Base-by-base conservation (phyloP, 305 asterid genomes). In the Fraxinus floribunda region DNA sequence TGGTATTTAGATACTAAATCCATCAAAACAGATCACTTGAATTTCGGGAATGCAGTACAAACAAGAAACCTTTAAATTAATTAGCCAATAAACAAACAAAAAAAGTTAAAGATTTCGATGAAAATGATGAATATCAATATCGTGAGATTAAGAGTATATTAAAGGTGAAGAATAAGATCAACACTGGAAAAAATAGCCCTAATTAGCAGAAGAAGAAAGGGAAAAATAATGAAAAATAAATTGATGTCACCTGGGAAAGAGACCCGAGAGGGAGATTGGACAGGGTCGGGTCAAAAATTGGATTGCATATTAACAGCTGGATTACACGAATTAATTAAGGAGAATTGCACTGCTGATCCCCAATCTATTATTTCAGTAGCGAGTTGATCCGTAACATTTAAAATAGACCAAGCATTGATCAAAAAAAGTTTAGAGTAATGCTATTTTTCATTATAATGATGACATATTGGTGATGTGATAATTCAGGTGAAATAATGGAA, bases 1-100 rank as follows among this genome's bases (percentile, higher is more conserved):
- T 92, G 94, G 83, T 92, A 91, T 86, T 89, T 91, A 0, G 97
- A 89, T 22, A 92, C 93, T 77, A 92, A 89, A 85, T 92, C 94
- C 94, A 92, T 92, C 66, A 18, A 77, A 81, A 74, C 86, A 78
- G 71, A 57, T 80, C 62, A 79, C 83, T 44, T 60, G 44, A 87
- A 78, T 70, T 75, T 73, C 91, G 80, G 89, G 76, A 84, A 81
- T 78, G 87, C 80, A 86, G 76, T 76, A 36, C n/a, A 76, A 62
- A 83, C 41, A 70, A 49, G 78, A 34, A 36, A 66, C 38, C 41
- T 30, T 32, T 16, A 70, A 10, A 75, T 38, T 46, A 20, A 36
- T 24, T 8, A 39, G 36, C 22, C 15, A 79, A 18, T 57, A 13
- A 32, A 71, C 39, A 32, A 71, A 71, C 26, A 52, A 38, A 82